A percentile compares a stretch with the other conserved stretches of the same genome.
Evolutionary conservation across 2,329 filamentous ascomycete genomes (phyloP).

Genomic region (Zymoseptoria pseudotritici): DNA sequence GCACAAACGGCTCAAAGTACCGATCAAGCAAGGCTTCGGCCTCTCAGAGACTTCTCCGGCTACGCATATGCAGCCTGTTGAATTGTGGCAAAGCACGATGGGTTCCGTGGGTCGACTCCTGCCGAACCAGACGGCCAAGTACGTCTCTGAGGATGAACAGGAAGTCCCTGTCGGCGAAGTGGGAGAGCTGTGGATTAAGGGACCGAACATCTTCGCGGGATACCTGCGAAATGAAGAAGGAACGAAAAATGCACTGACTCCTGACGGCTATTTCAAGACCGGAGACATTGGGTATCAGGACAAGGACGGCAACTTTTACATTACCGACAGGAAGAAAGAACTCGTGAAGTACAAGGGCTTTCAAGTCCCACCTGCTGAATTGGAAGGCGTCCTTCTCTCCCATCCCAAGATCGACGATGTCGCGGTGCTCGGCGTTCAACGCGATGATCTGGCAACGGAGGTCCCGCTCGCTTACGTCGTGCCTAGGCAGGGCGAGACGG

Average conservation of each 20-base stretch:
- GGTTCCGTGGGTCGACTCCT: constrained; percentile 71
- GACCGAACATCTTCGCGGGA: constrained; percentile 68
- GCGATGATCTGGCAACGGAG: constrained; percentile 50
- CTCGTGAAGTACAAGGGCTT: constrained; percentile 50
- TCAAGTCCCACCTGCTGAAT: constrained; percentile 39
- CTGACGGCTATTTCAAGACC: constrained; percentile 79
- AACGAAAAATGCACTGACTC: constrained; percentile 61
- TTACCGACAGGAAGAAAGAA: constrained; percentile 72
- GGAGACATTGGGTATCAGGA: constrained; percentile 77
- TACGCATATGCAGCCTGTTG: constrained; percentile 46
- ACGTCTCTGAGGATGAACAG: constrained; percentile 52
- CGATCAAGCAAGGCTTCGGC: constrained; percentile 86
- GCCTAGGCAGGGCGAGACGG: constrained; percentile 2
- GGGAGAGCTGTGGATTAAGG: constrained; percentile 59
- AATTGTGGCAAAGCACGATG: constrained; percentile 66
- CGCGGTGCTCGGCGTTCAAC: constrained; percentile 49
- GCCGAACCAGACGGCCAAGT: constrained; percentile 71
- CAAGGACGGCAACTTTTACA: constrained; percentile 67
- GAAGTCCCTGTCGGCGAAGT: constrained; percentile 56
- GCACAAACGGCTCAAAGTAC: constrained; percentile 63
- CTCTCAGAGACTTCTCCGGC: constrained; percentile 52
- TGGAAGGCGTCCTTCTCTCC: constrained; percentile 37
- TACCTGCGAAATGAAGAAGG: constrained; percentile 67
- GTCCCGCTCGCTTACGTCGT: constrained; percentile 39
- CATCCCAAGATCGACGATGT: constrained; percentile 50